phyloP scores from a whole-genome alignment of 2,329 filamentous ascomycete genomes.

The Colletotrichum sidae region DNA sequence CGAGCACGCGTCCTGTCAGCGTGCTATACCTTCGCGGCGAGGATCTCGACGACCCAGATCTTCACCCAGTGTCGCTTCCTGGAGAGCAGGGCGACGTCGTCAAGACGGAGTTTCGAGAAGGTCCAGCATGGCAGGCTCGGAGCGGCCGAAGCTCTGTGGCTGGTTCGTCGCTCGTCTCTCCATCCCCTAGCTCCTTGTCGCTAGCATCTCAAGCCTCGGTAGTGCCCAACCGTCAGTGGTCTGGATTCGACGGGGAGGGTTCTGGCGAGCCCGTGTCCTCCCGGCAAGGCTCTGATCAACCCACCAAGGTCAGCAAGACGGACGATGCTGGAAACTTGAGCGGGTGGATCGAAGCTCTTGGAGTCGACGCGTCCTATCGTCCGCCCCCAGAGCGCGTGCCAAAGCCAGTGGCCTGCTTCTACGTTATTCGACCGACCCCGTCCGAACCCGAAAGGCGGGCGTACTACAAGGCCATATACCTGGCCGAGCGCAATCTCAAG shows the following conservation, averaged over 20 bases:
- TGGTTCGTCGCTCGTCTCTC: slow-evolving; percentile 72
- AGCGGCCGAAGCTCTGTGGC: slow-evolving; percentile 69
- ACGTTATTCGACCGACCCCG: slow-evolving; percentile 71
- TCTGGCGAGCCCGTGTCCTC: slow-evolving; percentile 59
- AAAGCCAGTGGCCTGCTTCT: slow-evolving; percentile 89
- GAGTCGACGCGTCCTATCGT: slow-evolving; percentile 87
- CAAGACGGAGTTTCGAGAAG: slow-evolving; percentile 62
- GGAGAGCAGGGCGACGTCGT: slow-evolving; percentile 74
- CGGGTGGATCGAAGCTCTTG: slow-evolving; percentile 91
- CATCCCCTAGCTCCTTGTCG: slow-evolving; percentile 74
- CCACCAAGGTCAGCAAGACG: slow-evolving; percentile 62
- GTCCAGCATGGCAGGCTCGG: slow-evolving; percentile 61
- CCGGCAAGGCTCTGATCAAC: slow-evolving; percentile 63
- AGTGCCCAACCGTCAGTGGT: slow-evolving; percentile 58
- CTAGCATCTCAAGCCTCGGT: slow-evolving; percentile 67
- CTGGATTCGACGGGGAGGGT: slow-evolving; percentile 65
- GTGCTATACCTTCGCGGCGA: slow-evolving; percentile 82
- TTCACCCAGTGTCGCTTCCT: slow-evolving; percentile 79
- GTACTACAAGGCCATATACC: slow-evolving; percentile 87
- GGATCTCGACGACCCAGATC: slow-evolving; percentile 82
- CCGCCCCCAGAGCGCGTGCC: slow-evolving; percentile 78
- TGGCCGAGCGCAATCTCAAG: slow-evolving; percentile 79
- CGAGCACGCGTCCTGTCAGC: slow-evolving; percentile 82
- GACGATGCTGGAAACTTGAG: slow-evolving; percentile 75
- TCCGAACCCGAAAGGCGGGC: slow-evolving; percentile 64